Evolutionary conservation across 1,284 basidiomycete species (phyloP).

Genomic region (Takashimella tepidaria): DNA sequence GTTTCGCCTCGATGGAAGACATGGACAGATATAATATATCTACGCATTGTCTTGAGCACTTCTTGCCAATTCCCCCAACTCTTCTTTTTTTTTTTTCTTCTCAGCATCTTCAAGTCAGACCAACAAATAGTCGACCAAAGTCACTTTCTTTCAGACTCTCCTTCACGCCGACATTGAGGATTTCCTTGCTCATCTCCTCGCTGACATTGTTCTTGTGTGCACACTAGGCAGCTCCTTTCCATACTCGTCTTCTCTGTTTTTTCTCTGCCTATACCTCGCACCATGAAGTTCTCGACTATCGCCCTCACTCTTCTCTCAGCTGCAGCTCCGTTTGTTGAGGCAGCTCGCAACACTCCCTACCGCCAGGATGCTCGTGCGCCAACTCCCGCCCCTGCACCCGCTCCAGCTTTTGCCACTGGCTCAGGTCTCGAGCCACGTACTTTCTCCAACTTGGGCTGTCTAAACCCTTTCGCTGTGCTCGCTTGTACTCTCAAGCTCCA

Average conservation of each 20-base stretch:
- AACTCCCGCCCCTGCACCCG: background rate
- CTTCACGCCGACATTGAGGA: too few relatives aligned
- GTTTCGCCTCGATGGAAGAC: too few relatives aligned
- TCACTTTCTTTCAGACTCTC: too few relatives aligned
- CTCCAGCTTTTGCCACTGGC: background rate
- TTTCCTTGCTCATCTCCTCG: background rate
- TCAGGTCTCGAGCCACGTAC: too few relatives aligned
- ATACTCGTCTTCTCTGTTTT: background rate
- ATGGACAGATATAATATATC: too few relatives aligned
- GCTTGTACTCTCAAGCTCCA: background rate
- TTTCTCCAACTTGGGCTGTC: background rate
- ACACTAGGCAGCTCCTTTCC: background rate
- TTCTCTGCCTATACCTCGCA: background rate
- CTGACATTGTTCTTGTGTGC: too few relatives aligned
- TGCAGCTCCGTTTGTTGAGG: conserved; percentile 1
- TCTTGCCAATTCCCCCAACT: background rate
- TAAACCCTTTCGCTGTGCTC: background rate
- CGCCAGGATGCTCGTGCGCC: background rate
- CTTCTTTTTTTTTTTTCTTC: background rate
- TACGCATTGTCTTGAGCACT: too few relatives aligned
- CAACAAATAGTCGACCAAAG: too few relatives aligned
- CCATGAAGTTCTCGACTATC: conserved; percentile 4
- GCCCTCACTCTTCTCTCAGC: conserved; percentile 6
- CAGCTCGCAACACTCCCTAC: background rate
- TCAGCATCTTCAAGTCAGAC: too few relatives aligned